Evolutionary conservation across 257 asterid species (phyloP), one percentile per base, ranked within the genome.

Genomic region (Coffea eugenioides): DNA sequence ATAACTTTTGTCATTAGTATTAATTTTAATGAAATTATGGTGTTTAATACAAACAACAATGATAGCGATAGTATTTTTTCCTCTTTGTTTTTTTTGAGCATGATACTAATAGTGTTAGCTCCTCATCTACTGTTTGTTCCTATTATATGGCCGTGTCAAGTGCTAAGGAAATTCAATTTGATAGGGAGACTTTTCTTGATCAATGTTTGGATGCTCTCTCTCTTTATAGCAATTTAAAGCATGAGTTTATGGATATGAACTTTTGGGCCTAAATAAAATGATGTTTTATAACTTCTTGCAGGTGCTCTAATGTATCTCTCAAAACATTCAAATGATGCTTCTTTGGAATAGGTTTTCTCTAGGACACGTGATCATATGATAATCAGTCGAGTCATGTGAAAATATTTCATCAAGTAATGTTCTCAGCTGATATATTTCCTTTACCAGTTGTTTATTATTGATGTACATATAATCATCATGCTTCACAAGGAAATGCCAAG

Each of bases 161-260:
- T 77, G 70, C 48, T 12, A 92, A 88, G 86, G 98, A 92, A 75
- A 90, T 92, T 79, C 83, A 88, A 74, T 80, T 88, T 69, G 92
- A 86, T 27, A 90, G 83, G 82, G 99, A 92, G 39, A 71, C 82
- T 71, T 34, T 93, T 79, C 97, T 95, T 81, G 99, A 95, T 83
- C 92, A 91, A 59, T 83, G 80, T 52, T 74, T 96, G 83, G 99
- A 96, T 75, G 92, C 90, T 77, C 88, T 96, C 73, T 96, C 93
- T 25, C 34, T 31, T 31, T 31, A 88, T 80, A 90, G 34, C 34
- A 31, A 31, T 31, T 31, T 31, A 66, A 94, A 90, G 69, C 91
- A 86, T 51, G 94, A 90, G 39, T 94, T 88, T 86, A 90, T 91
- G 15, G 97, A 91, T 82, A 89, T 88, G 83, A 96, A 94, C 27